Evolutionary conservation across 352 stramenopile genomes (phyloP), one percentile per base, ranked within the genome.

Genomic region (Globisporangium viniferum): DNA sequence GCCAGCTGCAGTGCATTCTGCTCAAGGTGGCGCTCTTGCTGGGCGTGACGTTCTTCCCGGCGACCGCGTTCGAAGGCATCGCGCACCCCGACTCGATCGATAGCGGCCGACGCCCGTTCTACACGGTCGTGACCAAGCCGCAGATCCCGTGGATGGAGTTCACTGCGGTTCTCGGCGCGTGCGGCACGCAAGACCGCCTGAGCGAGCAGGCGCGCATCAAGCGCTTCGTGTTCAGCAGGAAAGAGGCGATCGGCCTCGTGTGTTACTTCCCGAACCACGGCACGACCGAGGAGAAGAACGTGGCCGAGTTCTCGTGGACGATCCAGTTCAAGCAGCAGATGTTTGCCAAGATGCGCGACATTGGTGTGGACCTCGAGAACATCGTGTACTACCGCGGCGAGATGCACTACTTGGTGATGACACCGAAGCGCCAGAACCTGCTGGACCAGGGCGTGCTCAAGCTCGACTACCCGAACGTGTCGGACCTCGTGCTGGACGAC

Each of bases 321-420:
- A 83, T 91, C 57, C 86, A 94, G 76, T 94, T 92, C 75, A 94
- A 94, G 71, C 82, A 94, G 73, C 77, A 89, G 65, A 80, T 92
- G 74, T 94, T 94, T 66, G 84, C 79, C 14, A 84, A 90, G 74
- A 86, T 94, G 77, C 79, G 80, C 48, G 82, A 82, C 15, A 78
- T 86, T 22, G 85, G 82, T 46, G 77, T 95, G 27, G 84, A 93
- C 66, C 68, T 93, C 14, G 88, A 95, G 74, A 93, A 93, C 62
- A 82, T 93, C 48, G 88, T 94, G 71, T 95, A 95, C 76, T 93
- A 94, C 72, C 83, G 85, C 27, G 88, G 87, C 44, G 84, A 92
- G 65, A 91, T 92, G 77, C 88, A 95, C 72, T 95, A 95, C 73
- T 70, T 95, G 36, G 88, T 95, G 9, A 93, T 93, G 83, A 94